A percentile compares a stretch with the other conserved stretches of the same genome.
Evolutionary conservation across 139 green algal genomes (phyloP).

Genomic region (Prasinococcaceae sp.): DNA sequence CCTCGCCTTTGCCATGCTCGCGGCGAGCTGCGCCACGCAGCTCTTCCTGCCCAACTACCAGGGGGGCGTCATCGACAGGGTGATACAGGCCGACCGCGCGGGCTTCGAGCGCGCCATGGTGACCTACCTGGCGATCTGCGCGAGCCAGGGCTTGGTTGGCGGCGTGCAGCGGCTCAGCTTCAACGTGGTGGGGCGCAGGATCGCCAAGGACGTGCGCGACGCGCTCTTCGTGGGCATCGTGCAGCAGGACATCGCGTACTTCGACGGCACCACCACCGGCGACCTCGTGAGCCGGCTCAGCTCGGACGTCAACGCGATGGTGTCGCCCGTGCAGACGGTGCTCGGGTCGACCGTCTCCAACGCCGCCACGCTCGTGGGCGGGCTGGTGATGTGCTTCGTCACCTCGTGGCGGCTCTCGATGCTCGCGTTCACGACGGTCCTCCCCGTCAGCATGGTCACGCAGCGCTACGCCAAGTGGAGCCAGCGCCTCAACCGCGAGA

Average conservation of each 20-base stretch:
- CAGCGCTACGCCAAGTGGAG: slow-evolving; percentile 28
- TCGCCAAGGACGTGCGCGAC: slow-evolving; percentile 23
- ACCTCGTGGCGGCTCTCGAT: slow-evolving; percentile 34
- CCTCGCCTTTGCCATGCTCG: slow-evolving; percentile 13
- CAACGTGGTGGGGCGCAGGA: slow-evolving; percentile 16
- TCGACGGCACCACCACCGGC: slow-evolving; percentile 23
- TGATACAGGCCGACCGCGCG: slow-evolving; percentile 6
- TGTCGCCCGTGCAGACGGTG: slow-evolving; percentile 21
- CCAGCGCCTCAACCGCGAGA: slow-evolving; percentile 26
- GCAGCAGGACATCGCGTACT: slow-evolving; percentile 29
- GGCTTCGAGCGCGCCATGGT: slow-evolving; percentile 15
- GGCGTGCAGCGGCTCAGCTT: slow-evolving; percentile 26
- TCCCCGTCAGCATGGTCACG: slow-evolving; percentile 33
- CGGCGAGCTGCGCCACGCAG: slow-evolving; percentile 1
- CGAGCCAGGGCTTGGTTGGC: slow-evolving; percentile 15
- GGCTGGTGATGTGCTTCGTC: slow-evolving; percentile 30
- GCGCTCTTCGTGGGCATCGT: slow-evolving; percentile 18
- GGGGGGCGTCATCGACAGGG: slow-evolving; percentile 20
- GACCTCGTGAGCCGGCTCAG: slow-evolving; percentile 24
- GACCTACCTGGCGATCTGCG: slow-evolving; percentile 10
- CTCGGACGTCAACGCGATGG: slow-evolving; percentile 24
- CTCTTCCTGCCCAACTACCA: slow-evolving; percentile 22
- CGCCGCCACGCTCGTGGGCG: slow-evolving; percentile 16
- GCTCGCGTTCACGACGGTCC: slow-evolving; percentile 34
- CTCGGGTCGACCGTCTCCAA: slow-evolving; percentile 18